A percentile compares a stretch with the other conserved stretches of the same genome.
phyloP scores from a whole-genome alignment of 2,329 filamentous ascomycete genomes.

The Sclerotinia subarctica region DNA sequence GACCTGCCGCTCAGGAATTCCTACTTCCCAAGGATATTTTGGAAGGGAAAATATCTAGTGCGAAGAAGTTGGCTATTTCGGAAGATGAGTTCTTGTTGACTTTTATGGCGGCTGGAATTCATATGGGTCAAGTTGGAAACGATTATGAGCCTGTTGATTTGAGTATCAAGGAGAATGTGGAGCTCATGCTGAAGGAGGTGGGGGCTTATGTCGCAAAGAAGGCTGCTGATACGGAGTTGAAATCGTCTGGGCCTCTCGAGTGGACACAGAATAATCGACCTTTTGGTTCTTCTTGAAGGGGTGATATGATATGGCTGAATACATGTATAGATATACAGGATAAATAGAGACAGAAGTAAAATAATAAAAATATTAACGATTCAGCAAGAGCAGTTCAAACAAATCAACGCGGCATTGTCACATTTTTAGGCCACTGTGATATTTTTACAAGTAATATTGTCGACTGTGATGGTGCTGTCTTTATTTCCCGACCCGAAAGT shows the following conservation, averaged over 20 bases:
- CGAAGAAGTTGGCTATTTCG: slow-evolving; percentile 47
- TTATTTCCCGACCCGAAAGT: too few species aligned
- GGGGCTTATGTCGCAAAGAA: slow-evolving; percentile 44
- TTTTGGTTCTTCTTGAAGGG: slow-evolving; percentile 16
- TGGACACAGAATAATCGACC: slow-evolving; percentile 28
- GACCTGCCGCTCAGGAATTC: slow-evolving; percentile 47
- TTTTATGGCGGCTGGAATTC: slow-evolving; percentile 31
- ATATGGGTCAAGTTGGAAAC: slow-evolving; percentile 47
- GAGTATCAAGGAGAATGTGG: slow-evolving; percentile 46
- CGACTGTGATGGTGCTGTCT: background rate
- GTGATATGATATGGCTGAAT: background rate
- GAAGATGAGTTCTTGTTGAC: slow-evolving; percentile 49
- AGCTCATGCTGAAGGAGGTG: slow-evolving; percentile 49
- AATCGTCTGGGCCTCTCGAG: slow-evolving; percentile 47
- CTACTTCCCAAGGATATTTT: slow-evolving; percentile 43
- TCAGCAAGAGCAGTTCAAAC: slow-evolving; percentile 7
- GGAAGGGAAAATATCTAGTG: slow-evolving; percentile 45
- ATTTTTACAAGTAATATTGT: background rate
- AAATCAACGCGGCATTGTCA: too few species aligned
- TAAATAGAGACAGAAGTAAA: background rate
- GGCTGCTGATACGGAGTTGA: slow-evolving; percentile 40
- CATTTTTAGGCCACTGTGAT: background rate
- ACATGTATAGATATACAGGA: background rate
- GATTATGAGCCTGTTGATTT: slow-evolving; percentile 53
- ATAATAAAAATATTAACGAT: background rate